A percentile compares a stretch with the other conserved stretches of the same genome.
These are phyloP conservation scores for Alternaria sp. DNA, from an alignment of 2,329 filamentous ascomycete species.

Conservation along the genomic window DNA sequence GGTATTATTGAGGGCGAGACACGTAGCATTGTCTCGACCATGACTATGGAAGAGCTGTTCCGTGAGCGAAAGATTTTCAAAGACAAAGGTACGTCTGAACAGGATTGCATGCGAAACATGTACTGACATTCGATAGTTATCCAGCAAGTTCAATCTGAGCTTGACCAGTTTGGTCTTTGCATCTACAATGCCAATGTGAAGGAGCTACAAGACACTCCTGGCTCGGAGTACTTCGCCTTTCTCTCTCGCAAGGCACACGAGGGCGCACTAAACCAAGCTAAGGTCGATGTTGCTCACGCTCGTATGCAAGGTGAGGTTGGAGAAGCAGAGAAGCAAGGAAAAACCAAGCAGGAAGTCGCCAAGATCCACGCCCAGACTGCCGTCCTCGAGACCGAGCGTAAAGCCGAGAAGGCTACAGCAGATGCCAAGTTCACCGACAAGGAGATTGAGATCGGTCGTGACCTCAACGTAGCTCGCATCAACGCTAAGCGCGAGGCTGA, in stretches of 20 bases:
- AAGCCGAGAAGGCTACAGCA: slow-evolving; percentile 79
- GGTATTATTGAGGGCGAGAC: slow-evolving; percentile 91
- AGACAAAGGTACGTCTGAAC: slow-evolving; percentile 54
- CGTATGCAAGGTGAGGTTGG: slow-evolving; percentile 72
- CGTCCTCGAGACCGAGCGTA: slow-evolving; percentile 82
- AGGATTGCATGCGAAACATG: neutral
- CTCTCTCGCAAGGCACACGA: slow-evolving; percentile 85
- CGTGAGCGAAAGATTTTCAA: slow-evolving; percentile 79
- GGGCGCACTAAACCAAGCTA: slow-evolving; percentile 81
- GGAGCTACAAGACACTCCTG: slow-evolving; percentile 81
- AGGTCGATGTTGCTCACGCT: slow-evolving; percentile 65
- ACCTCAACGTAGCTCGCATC: slow-evolving; percentile 78
- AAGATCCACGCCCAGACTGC: slow-evolving; percentile 88
- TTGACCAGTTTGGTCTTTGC: slow-evolving; percentile 78
- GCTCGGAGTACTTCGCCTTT: slow-evolving; percentile 83
- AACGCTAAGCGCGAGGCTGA: slow-evolving; percentile 75
- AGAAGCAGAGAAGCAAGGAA: slow-evolving; percentile 77
- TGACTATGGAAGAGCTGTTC: slow-evolving; percentile 95
- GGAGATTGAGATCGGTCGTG: slow-evolving; percentile 74
- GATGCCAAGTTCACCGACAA: slow-evolving; percentile 77
- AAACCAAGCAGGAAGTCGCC: slow-evolving; percentile 84
- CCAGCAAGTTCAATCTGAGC: slow-evolving; percentile 74
- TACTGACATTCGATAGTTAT: slow-evolving; percentile 47
- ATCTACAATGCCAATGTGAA: slow-evolving; percentile 78
- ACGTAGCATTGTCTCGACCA: slow-evolving; percentile 79